Conservation (phyloP, 352 stramenopile species). For the Pythium periplocum region DNA sequence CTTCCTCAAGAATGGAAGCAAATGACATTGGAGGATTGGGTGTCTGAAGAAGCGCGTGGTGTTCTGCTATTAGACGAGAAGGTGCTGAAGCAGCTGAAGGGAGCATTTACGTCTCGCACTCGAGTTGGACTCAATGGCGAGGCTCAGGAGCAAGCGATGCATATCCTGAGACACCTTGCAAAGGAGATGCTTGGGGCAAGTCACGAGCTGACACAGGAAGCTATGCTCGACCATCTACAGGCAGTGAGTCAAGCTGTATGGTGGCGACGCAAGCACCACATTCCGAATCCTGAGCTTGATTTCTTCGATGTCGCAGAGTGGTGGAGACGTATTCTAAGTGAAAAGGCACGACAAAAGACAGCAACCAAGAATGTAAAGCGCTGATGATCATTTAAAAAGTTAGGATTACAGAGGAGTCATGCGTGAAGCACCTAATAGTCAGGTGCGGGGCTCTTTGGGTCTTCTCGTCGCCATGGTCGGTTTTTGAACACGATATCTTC, state of each 20-base stretch:
- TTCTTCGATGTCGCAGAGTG: slow-evolving; percentile 45
- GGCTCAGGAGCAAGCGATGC: too few relatives aligned
- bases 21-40: slow-evolving; percentile 50
- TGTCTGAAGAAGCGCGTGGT: slow-evolving; percentile 31
- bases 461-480: slow-evolving; percentile 59
- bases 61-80: slow-evolving; percentile 37
- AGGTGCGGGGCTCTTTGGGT: slow-evolving; percentile 29
- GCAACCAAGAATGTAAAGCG: too few relatives aligned
- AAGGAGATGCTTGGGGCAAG: too few relatives aligned
- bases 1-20: slow-evolving; percentile 36
- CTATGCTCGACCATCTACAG: too few relatives aligned
- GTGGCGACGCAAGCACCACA: slow-evolving; percentile 15
- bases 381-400: neutral
- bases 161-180: too few relatives aligned
- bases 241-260: neutral
- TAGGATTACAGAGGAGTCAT: neutral
- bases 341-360: neutral
- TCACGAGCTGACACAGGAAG: too few relatives aligned
- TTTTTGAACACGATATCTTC: slow-evolving; percentile 77
- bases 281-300: slow-evolving; percentile 1
- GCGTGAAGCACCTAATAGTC: slow-evolving; percentile 36
- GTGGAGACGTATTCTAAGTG: slow-evolving; percentile 29
- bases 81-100: slow-evolving; percentile 13
- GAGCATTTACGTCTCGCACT: neutral
- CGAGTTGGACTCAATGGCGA: too few relatives aligned